phyloP scores from a whole-genome alignment of 768 basidiomycete species.

The Leccinum longicurvipes region DNA sequence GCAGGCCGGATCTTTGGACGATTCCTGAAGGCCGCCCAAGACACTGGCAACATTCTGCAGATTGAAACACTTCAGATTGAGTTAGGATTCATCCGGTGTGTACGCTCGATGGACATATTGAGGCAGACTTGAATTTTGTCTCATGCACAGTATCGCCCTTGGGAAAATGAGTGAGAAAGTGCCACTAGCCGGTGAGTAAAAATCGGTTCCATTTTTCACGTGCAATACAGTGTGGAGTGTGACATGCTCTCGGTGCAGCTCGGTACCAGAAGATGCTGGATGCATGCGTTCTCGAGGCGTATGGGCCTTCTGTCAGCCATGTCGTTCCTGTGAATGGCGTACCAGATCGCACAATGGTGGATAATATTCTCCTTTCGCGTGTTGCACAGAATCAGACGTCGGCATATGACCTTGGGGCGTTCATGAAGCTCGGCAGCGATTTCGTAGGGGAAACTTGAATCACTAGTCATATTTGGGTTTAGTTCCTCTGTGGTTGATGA shows the following conservation, averaged over 20 bases:
- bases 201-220: slow-evolving; percentile 1
- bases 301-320: background rate
- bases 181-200: slow-evolving; percentile 52
- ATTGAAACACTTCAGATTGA: slow-evolving; percentile 58
- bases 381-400: slow-evolving; percentile 7
- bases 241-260: slow-evolving; percentile 5
- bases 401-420: slow-evolving; percentile 10
- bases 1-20: slow-evolving; percentile 64
- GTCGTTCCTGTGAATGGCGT: slow-evolving; percentile 4
- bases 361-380: slow-evolving; percentile 9
- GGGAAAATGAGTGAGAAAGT: slow-evolving; percentile 62
- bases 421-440: slow-evolving; percentile 7
- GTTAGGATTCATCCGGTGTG: slow-evolving; percentile 66
- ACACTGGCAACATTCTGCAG: slow-evolving; percentile 54
- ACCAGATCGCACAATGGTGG: slow-evolving; percentile 5
- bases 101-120: slow-evolving; percentile 3
- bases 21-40: slow-evolving; percentile 61
- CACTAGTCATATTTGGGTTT: background rate
- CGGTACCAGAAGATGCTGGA: slow-evolving; percentile 26
- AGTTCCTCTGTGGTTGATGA: background rate
- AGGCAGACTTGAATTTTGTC: background rate
- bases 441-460: slow-evolving; percentile 6
- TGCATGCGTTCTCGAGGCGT: slow-evolving; percentile 11
- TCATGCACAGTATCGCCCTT: slow-evolving; percentile 47
- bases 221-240: background rate